Conservation (phyloP, 192 early-diverging fungal species). For the Neocallimastix lanati region DNA sequence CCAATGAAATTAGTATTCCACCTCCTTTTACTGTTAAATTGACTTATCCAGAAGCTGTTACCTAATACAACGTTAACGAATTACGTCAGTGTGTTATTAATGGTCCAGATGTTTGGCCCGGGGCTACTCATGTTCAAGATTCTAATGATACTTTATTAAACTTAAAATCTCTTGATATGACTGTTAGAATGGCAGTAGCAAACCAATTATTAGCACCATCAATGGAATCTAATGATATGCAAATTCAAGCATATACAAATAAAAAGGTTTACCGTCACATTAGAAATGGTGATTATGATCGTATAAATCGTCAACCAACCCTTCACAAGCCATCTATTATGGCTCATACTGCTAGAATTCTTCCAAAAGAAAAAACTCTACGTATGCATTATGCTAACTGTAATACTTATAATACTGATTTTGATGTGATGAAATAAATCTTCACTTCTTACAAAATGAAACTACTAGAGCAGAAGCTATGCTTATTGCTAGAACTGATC, state of each 20-base stretch:
- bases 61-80: slow-evolving; percentile 80
- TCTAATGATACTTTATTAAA: slow-evolving; percentile 82
- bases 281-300: slow-evolving; percentile 87
- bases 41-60: slow-evolving; percentile 96
- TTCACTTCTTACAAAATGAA: slow-evolving; percentile 98
- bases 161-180: slow-evolving; percentile 58
- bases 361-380: slow-evolving; percentile 93
- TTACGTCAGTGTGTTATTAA: slow-evolving; percentile 86
- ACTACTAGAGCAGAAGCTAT: slow-evolving; percentile 86
- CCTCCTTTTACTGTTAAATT: slow-evolving; percentile 84
- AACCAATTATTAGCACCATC: slow-evolving; percentile 65
- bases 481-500: slow-evolving; percentile 91
- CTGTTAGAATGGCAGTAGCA: slow-evolving; percentile 80
- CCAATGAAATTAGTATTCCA: slow-evolving; percentile 92
- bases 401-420: slow-evolving; percentile 91
- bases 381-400: slow-evolving; percentile 97
- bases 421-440: slow-evolving; percentile 99
- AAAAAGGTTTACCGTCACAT: slow-evolving; percentile 96
- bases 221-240: slow-evolving; percentile 5
- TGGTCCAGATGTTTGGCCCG: slow-evolving; percentile 89
- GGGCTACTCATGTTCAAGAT: slow-evolving; percentile 81
- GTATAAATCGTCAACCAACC: slow-evolving; percentile 98
- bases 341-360: slow-evolving; percentile 83
- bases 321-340: slow-evolving; percentile 98
- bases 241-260: slow-evolving; percentile 48